A percentile compares a stretch with the other conserved stretches of the same genome.
Conservation (phyloP, 345 rosid species). For the Gossypium anomalum region DNA sequence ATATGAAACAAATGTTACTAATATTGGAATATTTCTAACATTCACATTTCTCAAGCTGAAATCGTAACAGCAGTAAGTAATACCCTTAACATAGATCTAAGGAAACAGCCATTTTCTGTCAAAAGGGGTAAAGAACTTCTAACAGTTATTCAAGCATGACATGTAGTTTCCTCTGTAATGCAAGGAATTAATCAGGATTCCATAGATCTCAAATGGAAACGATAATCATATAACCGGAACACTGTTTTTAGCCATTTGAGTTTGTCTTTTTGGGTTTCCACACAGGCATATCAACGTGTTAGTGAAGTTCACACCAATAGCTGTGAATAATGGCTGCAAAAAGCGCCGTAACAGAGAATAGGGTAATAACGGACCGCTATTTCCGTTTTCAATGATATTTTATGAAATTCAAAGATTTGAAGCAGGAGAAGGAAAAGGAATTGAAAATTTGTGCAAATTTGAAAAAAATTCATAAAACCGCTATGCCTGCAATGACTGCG, state of each 20-base stretch:
- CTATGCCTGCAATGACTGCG: no score
- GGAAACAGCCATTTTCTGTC: neutral
- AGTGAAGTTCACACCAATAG: no score
- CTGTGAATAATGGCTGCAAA: no score
- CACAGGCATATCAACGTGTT: neutral
- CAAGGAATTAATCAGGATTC: neutral
- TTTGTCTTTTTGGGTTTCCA: neutral
- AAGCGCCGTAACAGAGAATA: no score
- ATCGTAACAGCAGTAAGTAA: neutral
- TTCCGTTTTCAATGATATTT: no score
- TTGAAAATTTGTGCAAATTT: no score
- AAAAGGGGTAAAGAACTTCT: no score
- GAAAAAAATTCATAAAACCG: no score
- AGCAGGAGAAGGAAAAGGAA: no score
- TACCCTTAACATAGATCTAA: neutral
- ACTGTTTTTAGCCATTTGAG: neutral
- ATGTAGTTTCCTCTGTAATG: neutral
- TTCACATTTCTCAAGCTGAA: slow-evolving; percentile 1
- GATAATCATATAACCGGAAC: neutral
- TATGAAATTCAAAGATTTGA: no score
- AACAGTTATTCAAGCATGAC: neutral
- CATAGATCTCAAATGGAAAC: neutral
- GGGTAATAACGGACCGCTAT: no score
- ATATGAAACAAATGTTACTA: neutral
- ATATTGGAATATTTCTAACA: neutral